Conservation (phyloP, 2,329 filamentous ascomycete species). For the Sordariomycetes sp. region DNA sequence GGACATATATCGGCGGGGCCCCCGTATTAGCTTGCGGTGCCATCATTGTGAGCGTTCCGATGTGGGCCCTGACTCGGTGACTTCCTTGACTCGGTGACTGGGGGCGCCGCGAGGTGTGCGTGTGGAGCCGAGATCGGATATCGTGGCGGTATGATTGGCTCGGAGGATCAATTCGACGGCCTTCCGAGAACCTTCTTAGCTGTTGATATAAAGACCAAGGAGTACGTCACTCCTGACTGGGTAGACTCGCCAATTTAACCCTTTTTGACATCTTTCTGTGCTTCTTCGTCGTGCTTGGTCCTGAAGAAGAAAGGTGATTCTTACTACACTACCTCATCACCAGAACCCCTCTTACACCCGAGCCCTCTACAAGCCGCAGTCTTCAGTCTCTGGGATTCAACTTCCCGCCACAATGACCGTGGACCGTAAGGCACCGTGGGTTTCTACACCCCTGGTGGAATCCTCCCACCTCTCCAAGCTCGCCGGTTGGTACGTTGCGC, state of each 20-base stretch:
- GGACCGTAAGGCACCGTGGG: background rate
- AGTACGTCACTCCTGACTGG: background rate
- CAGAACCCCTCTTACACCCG: background rate
- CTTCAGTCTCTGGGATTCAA: background rate
- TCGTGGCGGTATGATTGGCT: background rate
- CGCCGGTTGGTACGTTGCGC: background rate
- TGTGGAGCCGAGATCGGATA: background rate
- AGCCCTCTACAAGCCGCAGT: no score
- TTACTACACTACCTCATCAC: background rate
- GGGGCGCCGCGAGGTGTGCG: background rate
- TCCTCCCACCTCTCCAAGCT: slow-evolving; percentile 1
- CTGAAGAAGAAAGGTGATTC: background rate
- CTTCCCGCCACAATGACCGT: background rate
- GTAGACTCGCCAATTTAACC: background rate
- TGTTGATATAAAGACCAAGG: background rate
- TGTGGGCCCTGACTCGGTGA: background rate
- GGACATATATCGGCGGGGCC: background rate
- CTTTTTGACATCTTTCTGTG: background rate
- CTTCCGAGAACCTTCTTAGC: background rate
- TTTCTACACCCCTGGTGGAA: slow-evolving; percentile 1
- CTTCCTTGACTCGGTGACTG: background rate
- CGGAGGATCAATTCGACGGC: background rate
- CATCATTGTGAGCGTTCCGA: background rate
- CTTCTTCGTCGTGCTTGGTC: background rate
- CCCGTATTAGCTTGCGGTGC: background rate